Percentiles rank a stretch among this genome's conserved stretches.
These are phyloP conservation scores for Rhizophagus clarus DNA, from an alignment of 192 early-diverging fungal species.

Conservation along the genomic window DNA sequence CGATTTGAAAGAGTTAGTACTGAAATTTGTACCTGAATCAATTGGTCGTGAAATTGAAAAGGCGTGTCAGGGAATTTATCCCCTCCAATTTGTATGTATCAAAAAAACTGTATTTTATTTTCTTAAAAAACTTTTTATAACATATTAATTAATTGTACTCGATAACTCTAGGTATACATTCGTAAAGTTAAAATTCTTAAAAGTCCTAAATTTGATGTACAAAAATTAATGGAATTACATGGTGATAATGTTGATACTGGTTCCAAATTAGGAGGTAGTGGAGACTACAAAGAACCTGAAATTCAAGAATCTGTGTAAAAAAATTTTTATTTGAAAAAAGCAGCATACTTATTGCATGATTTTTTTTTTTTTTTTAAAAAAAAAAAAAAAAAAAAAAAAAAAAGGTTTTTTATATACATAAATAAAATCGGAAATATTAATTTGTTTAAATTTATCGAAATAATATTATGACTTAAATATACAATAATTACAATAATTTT, in stretches of 20 bases:
- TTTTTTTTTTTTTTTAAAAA: too few species aligned
- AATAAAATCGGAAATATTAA: neutral
- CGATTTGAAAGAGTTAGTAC: constrained; percentile 95
- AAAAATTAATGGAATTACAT: constrained; percentile 97
- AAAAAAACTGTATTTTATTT: neutral
- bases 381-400: neutral
- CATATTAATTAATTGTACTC: neutral
- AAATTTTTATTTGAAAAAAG: neutral
- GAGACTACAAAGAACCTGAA: constrained; percentile 89
- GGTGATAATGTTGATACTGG: constrained; percentile 77
- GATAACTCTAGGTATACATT: constrained; percentile 59
- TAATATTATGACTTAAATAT: neutral
- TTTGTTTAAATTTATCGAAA: too few species aligned
- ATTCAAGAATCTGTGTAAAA: constrained; percentile 40
- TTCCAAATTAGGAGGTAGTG: constrained; percentile 73
- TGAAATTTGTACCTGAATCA: constrained; percentile 95
- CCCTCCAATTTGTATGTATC: constrained; percentile 80
- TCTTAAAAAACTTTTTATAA: neutral
- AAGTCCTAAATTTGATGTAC: constrained; percentile 93
- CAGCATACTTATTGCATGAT: neutral
- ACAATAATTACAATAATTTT: neutral
- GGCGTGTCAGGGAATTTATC: constrained; percentile 97
- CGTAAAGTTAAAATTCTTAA: constrained; percentile 99
- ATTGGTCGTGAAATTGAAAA: constrained; percentile 99
- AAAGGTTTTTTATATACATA: neutral